phyloP scores from a whole-genome alignment of 352 stramenopile species.

The Nothophytophthora sp. region DNA sequence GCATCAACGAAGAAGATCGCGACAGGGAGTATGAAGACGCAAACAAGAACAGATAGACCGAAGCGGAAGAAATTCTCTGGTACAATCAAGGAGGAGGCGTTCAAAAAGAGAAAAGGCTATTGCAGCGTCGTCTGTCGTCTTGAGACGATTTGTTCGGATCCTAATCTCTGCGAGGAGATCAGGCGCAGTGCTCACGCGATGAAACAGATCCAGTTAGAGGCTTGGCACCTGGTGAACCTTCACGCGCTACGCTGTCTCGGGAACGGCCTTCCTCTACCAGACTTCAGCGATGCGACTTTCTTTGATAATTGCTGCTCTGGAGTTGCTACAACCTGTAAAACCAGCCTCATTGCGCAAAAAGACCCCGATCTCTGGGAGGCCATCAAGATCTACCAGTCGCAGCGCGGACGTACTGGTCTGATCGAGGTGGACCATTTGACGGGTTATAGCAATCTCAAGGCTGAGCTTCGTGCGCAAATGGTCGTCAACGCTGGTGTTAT shows the following conservation, averaged over 20 bases:
- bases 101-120: conserved; percentile 9
- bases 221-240: conserved; percentile 12
- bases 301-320: conserved; percentile 3
- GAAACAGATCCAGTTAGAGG: conserved; percentile 11
- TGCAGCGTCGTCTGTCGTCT: conserved; percentile 6
- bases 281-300: too few species aligned
- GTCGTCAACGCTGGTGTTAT: too few species aligned
- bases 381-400: conserved; percentile 7
- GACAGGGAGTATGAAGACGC: too few species aligned
- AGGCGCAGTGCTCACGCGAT: conserved; percentile 3
- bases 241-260: too few species aligned
- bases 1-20: too few species aligned
- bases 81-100: conserved; percentile 8
- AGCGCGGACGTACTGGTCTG: conserved; percentile 1
- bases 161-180: conserved; percentile 5
- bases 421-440: conserved; percentile 4
- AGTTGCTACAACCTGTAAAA: neutral
- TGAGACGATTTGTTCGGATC: conserved; percentile 9
- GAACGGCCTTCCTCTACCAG: conserved; percentile 8
- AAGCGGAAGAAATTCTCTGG: neutral
- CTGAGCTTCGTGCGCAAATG: conserved; percentile 1
- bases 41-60: neutral
- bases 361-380: conserved; percentile 12
- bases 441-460: conserved; percentile 1
- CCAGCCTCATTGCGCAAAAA: neutral